phyloP scores from a whole-genome alignment of 2,329 filamentous ascomycete species.

The Scorias spongiosa region DNA sequence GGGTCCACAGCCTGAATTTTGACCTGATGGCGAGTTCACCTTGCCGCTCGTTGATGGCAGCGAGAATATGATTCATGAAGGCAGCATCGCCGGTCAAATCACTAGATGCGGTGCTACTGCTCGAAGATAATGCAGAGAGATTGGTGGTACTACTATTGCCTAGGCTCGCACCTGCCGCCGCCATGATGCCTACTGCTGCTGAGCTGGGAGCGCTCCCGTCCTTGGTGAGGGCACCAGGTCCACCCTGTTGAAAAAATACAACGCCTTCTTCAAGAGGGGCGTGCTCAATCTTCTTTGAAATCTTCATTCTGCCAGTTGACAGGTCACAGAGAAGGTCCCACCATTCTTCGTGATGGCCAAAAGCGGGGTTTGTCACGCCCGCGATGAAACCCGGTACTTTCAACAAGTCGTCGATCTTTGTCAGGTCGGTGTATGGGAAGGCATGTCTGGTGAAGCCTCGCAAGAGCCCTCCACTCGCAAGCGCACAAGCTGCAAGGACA shows the following conservation, averaged over 20 bases:
- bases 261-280: constrained; percentile 73
- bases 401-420: constrained; percentile 90
- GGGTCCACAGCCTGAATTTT: constrained; percentile 91
- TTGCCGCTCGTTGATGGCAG: constrained; percentile 70
- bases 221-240: constrained; percentile 7
- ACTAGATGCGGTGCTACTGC: constrained; percentile 14
- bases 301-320: constrained; percentile 82
- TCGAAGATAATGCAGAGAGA: background rate
- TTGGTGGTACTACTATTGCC: constrained; percentile 9
- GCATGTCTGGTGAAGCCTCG: constrained; percentile 90
- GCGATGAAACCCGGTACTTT: constrained; percentile 96
- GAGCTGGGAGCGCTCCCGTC: constrained; percentile 1
- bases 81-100: constrained; percentile 75
- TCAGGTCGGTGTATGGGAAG: constrained; percentile 94
- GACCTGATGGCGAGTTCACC: constrained; percentile 81
- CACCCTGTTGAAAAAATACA: constrained; percentile 62
- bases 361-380: constrained; percentile 92
- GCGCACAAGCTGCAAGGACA: constrained; percentile 89
- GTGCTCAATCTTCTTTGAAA: constrained; percentile 72
- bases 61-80: constrained; percentile 77
- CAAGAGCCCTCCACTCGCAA: constrained; percentile 83
- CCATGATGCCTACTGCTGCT: background rate
- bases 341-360: constrained; percentile 90
- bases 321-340: constrained; percentile 96
- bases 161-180: constrained; percentile 6